Base-by-base conservation (phyloP, 2,329 filamentous ascomycete species). In the Cordyceps tenuipes region DNA sequence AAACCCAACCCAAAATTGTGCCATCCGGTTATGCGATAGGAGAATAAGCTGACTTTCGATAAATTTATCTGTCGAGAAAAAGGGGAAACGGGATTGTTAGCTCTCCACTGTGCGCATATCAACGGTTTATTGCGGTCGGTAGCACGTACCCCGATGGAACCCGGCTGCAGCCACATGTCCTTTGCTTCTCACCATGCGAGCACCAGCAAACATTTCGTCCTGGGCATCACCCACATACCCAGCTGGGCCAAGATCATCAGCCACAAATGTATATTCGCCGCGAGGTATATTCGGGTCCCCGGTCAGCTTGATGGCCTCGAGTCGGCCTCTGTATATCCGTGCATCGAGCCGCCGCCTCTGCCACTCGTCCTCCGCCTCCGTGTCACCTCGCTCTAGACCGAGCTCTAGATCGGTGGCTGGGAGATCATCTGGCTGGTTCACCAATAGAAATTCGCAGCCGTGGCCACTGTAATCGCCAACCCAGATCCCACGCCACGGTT, bases 401-500 rank as follows among this genome's bases (percentile, higher is more conserved):
- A 75, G 68, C 48, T 77, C 72, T 23, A 73, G 70, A 59, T 78
- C 71, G 1, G 74, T 70, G 3, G 66, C 67, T 1, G 70, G 66
- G 46, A 75, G 72, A 36, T 79, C 76, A 19, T 81, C 77, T 0
- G 85, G 85, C 68, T 99, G 94, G 65, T 91, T 78, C 50, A 97
- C 77, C 13, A 95, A 77, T 5, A 97, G 69, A 60, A 97, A 96
- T 71, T 97, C 93, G 70, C 88, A 92, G 0, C 92, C 91, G 67
- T 97, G 92, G 0, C 84, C 85, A 29, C 85, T 88, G 68, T 96
- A 97, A 70, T 97, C 92, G 0, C 92, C 92, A 17, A 91, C 88
- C 89, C 90, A 97, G 34, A 99, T 90, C 0, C 93, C 93, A 63
- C 91, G 85, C 77, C 87, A 97, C 0, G 91, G 92, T 69, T 91